phyloP scores from a whole-genome alignment of 2,329 filamentous ascomycete species.

The Xylaria multiplex region DNA sequence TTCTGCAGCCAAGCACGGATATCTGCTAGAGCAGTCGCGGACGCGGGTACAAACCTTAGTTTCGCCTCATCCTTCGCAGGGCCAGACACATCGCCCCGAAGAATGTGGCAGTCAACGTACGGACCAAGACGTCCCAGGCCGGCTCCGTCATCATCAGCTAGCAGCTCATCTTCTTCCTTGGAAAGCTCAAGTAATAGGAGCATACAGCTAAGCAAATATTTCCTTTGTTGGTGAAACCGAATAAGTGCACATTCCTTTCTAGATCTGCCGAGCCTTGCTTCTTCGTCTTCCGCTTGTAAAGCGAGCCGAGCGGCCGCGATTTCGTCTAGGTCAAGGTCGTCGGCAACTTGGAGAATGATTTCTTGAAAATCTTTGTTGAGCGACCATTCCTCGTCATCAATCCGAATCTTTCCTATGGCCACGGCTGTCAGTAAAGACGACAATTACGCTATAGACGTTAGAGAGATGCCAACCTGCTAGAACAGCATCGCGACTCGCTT shows the following conservation, averaged over 20 bases:
- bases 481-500: slow-evolving; percentile 77
- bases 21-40: slow-evolving; percentile 77
- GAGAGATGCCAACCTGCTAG: slow-evolving; percentile 66
- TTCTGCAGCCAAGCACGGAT: slow-evolving; percentile 81
- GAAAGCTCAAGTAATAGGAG: slow-evolving; percentile 80
- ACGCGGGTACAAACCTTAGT: slow-evolving; percentile 76
- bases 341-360: slow-evolving; percentile 80
- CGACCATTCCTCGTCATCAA: slow-evolving; percentile 78
- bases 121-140: slow-evolving; percentile 64
- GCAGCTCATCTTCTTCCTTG: slow-evolving; percentile 67
- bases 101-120: slow-evolving; percentile 66
- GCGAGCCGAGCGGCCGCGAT: slow-evolving; percentile 82
- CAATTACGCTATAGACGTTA: neutral
- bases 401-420: slow-evolving; percentile 74
- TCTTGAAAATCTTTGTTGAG: slow-evolving; percentile 91
- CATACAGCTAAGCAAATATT: slow-evolving; percentile 83
- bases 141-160: slow-evolving; percentile 61
- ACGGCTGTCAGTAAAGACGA: slow-evolving; percentile 21
- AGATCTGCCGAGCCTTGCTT: slow-evolving; percentile 74
- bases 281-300: slow-evolving; percentile 76
- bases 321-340: slow-evolving; percentile 91
- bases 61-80: slow-evolving; percentile 55
- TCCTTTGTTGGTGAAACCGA: slow-evolving; percentile 86
- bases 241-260: slow-evolving; percentile 83
- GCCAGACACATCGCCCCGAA: slow-evolving; percentile 60